phyloP scores from a whole-genome alignment of 108 stramenopile genomes.

The Skeletonema marinoi region DNA sequence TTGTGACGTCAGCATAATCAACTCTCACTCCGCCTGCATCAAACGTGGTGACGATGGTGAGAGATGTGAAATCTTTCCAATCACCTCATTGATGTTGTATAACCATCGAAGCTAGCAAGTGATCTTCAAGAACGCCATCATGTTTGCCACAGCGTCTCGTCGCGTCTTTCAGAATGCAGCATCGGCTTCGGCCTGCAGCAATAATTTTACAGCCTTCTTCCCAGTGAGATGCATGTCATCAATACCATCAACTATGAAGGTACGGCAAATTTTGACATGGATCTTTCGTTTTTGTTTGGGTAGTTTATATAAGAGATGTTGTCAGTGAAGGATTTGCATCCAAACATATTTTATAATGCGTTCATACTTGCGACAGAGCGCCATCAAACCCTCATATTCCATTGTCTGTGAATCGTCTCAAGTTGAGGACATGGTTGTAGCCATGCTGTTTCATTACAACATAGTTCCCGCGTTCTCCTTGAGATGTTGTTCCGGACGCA shows the following conservation, averaged over 20 bases:
- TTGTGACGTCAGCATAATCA: too few species aligned
- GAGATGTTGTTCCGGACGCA: not conserved
- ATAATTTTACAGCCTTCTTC: slow-evolving; percentile 10
- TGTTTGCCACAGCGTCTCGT: slow-evolving; percentile 39
- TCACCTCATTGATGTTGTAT: too few species aligned
- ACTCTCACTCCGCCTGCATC: too few species aligned
- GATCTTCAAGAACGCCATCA: not conserved
- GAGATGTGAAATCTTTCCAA: too few species aligned
- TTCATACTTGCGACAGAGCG: slow-evolving; percentile 50
- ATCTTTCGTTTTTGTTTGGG: not conserved
- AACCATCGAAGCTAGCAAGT: not conserved
- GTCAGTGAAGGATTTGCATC: not conserved
- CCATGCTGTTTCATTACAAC: not conserved
- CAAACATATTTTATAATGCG: not conserved
- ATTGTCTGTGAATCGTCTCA: not conserved
- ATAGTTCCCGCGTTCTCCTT: slow-evolving; percentile 33
- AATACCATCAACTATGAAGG: slow-evolving; percentile 62
- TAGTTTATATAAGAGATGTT: not conserved
- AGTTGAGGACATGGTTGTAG: slow-evolving; percentile 33
- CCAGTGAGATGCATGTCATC: slow-evolving; percentile 52
- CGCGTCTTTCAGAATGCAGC: slow-evolving; percentile 22
- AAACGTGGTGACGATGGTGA: too few species aligned
- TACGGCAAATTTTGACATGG: slow-evolving; percentile 1
- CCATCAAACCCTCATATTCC: slow-evolving; percentile 25
- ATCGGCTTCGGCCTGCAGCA: slow-evolving; percentile 1